Evolutionary conservation across 2,329 filamentous ascomycete genomes (phyloP).

Genomic region (Juglanconis sp.): DNA sequence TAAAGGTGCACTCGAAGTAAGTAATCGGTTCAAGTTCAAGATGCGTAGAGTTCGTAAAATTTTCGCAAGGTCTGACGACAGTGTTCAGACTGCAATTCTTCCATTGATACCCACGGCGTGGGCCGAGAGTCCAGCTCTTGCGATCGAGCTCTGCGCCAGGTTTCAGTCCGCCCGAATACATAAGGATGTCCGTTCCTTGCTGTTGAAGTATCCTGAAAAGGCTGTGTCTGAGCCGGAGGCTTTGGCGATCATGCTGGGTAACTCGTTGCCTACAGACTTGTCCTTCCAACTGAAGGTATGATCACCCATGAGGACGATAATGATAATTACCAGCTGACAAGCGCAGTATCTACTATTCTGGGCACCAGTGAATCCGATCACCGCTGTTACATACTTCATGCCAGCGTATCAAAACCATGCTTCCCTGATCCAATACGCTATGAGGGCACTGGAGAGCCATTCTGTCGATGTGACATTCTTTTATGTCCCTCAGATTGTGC

Average conservation of each 20-base stretch:
- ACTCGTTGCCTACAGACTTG: constrained; percentile 73
- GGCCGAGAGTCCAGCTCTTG: constrained; percentile 78
- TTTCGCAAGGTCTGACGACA: constrained; percentile 18
- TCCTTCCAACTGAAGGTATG: constrained; percentile 77
- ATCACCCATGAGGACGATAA: constrained; percentile 1
- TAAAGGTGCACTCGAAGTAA: constrained; percentile 40
- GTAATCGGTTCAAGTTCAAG: constrained; percentile 14
- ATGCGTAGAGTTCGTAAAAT: background rate
- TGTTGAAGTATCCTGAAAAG: constrained; percentile 81
- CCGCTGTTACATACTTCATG: constrained; percentile 88
- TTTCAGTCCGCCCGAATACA: constrained; percentile 74
- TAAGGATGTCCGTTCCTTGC: constrained; percentile 72
- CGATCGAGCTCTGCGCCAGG: constrained; percentile 77
- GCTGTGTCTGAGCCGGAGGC: constrained; percentile 79
- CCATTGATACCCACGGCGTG: constrained; percentile 78
- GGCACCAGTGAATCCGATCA: constrained; percentile 88
- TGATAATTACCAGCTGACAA: constrained; percentile 23
- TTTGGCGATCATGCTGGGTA: constrained; percentile 76
- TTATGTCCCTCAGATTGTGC: constrained; percentile 97
- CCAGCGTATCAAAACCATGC: constrained; percentile 89
- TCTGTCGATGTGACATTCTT: constrained; percentile 98
- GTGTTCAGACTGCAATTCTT: constrained; percentile 49
- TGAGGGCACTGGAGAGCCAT: constrained; percentile 90
- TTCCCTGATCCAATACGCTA: constrained; percentile 92
- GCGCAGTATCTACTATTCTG: constrained; percentile 82